A percentile compares a stretch with the other conserved stretches of the same genome.
Conservation (phyloP, 139 green algal genomes). For the Limnomonas spitsbergensis region DNA sequence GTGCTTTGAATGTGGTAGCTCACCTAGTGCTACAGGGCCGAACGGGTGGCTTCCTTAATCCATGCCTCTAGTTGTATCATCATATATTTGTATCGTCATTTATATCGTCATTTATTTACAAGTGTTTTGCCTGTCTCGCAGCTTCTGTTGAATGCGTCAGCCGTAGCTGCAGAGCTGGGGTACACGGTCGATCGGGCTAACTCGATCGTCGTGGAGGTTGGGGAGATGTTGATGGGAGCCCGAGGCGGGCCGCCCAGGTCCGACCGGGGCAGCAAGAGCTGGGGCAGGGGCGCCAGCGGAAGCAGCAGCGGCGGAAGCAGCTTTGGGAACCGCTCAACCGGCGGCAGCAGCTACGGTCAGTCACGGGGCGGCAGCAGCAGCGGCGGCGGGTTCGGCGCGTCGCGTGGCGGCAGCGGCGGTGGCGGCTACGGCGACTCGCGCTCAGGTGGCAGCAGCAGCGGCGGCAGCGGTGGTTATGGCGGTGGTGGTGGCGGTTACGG, state of each 20-base stretch:
- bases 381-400: not conserved
- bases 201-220: conserved; percentile 42
- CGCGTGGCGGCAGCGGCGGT: conserved; percentile 2
- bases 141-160: not conserved
- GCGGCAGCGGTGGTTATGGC: no score
- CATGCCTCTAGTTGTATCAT: no score
- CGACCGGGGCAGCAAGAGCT: conserved; percentile 11
- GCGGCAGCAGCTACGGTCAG: conserved; percentile 1
- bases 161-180: conserved; percentile 9
- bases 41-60: no score
- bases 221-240: conserved; percentile 26
- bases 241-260: not conserved
- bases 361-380: not conserved
- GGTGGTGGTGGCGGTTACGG: not conserved
- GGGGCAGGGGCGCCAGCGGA: not conserved
- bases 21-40: no score
- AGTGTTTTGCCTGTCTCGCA: no score
- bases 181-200: conserved; percentile 33
- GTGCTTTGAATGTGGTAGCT: no score
- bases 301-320: conserved; percentile 15
- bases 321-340: not conserved
- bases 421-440: not conserved
- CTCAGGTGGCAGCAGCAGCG: not conserved
- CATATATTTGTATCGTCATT: no score
- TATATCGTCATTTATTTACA: no score